Evolutionary conservation across 1,284 basidiomycete species (phyloP).

Genomic region (Trichosporon sp.): DNA sequence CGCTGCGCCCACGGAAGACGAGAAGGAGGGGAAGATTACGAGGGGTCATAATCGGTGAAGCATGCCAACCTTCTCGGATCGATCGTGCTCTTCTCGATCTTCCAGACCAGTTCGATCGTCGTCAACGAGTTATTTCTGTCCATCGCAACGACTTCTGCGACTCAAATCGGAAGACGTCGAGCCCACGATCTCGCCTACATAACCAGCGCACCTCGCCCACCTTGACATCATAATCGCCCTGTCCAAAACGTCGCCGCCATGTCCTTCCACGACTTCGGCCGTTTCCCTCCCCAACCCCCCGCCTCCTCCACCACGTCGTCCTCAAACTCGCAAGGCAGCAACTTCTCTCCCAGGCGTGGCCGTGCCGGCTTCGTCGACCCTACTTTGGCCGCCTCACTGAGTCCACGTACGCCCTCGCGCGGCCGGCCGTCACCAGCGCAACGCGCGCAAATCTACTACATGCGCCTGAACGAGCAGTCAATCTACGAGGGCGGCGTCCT

Average conservation of each 20-base stretch:
- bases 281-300: background rate
- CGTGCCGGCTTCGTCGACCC: no score
- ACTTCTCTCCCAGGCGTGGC: background rate
- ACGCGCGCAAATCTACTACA: background rate
- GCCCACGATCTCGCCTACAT: background rate
- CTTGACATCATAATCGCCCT: background rate
- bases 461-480: background rate
- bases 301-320: background rate
- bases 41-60: background rate
- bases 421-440: background rate
- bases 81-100: background rate
- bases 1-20: no score
- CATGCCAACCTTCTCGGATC: background rate
- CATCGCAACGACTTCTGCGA: background rate
- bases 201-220: background rate
- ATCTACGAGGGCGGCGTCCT: conserved; percentile 7
- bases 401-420: background rate
- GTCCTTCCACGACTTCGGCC: conserved; percentile 5
- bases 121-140: background rate
- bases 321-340: background rate
- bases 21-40: background rate
- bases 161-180: background rate
- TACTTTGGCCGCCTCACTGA: no score
- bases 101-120: background rate
- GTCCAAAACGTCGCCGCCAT: background rate